These are phyloP conservation scores for Ballota nigra DNA, from an alignment of 257 asterid genomes.

Conservation along the genomic window DNA sequence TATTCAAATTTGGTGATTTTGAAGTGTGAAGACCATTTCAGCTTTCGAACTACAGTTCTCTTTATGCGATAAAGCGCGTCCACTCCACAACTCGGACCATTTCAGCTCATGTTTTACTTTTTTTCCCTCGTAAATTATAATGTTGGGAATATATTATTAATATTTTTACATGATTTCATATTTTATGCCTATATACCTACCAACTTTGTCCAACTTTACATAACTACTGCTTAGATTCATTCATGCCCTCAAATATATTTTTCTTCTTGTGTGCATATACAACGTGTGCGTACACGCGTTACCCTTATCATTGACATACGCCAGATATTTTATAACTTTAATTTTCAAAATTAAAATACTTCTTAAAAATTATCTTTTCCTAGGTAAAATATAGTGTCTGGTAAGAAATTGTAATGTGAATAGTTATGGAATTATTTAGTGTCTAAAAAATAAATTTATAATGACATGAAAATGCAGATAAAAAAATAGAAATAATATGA, in stretches of 20 bases:
- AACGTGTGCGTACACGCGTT: neutral
- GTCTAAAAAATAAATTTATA: no score
- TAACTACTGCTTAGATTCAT: neutral
- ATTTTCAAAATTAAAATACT: neutral
- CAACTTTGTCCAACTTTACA: conserved; percentile 10
- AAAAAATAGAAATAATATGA: no score
- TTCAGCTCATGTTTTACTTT: neutral
- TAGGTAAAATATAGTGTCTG: neutral
- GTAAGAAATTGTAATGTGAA: neutral
- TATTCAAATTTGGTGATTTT: neutral
- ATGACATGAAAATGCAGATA: neutral
- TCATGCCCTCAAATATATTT: neutral
- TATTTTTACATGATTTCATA: neutral
- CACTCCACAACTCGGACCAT: neutral
- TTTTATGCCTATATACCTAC: neutral
- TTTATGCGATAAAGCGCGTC: neutral
- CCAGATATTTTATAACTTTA: neutral
- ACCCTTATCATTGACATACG: neutral
- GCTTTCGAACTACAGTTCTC: neutral
- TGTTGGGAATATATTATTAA: neutral
- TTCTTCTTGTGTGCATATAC: neutral
- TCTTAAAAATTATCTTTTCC: neutral
- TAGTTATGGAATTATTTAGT: no score
- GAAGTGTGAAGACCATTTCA: conserved; percentile 12
- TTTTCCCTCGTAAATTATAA: neutral